A percentile compares a stretch with the other conserved stretches of the same genome.
These are phyloP conservation scores for Syzygium aromaticum DNA, from an alignment of 345 rosid species.

Conservation along the genomic window DNA sequence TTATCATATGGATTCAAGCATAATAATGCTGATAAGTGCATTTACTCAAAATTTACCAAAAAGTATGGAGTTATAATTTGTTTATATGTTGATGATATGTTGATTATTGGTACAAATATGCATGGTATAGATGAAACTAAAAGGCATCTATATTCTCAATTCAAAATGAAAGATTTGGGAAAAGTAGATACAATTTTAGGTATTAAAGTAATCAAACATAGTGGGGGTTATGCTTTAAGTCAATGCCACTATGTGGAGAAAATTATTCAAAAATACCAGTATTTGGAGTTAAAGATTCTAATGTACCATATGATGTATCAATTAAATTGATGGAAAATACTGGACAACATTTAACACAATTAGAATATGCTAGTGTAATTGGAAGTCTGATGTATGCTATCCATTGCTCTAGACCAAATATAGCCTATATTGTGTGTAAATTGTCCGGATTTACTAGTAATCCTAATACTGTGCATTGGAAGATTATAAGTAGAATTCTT, in stretches of 20 bases:
- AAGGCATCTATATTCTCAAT: not conserved
- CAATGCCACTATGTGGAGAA: not conserved
- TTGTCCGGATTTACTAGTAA: not conserved
- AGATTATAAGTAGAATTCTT: not conserved
- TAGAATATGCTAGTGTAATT: not conserved
- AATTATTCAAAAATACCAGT: not conserved
- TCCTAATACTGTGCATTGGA: not conserved
- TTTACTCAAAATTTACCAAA: not conserved
- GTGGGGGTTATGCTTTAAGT: not conserved
- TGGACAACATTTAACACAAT: not conserved
- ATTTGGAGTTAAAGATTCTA: too few relatives aligned
- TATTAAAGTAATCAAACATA: too few relatives aligned
- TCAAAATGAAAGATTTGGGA: not conserved
- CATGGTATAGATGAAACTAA: not conserved
- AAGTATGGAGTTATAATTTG: not conserved
- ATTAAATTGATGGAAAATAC: too few relatives aligned
- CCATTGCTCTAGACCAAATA: not conserved
- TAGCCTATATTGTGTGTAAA: not conserved
- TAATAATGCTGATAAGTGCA: too few relatives aligned
- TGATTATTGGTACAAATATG: not conserved
- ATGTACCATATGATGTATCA: not conserved
- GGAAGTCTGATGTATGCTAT: not conserved
- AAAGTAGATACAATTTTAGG: not conserved
- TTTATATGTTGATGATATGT: not conserved
- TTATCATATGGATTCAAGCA: not conserved